phyloP scores from a whole-genome alignment of 257 asterid genomes.

The Thymus mandschuricus region DNA sequence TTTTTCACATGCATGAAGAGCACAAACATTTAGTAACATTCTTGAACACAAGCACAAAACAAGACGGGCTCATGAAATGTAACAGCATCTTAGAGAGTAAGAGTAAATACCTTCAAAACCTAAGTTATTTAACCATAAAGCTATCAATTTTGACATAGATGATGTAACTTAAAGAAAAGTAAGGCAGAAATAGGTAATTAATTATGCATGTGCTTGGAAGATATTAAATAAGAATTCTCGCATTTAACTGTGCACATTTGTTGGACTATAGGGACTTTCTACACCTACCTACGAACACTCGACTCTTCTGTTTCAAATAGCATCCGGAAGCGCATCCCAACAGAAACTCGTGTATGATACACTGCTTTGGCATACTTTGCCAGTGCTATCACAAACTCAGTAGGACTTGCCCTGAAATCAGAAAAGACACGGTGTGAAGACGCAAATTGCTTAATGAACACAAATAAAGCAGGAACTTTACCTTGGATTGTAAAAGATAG shows the following conservation, averaged over 20 bases:
- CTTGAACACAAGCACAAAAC: neutral
- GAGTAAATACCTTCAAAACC: neutral
- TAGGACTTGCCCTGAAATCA: slow-evolving; percentile 76
- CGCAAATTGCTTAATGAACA: neutral
- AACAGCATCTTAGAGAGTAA: slow-evolving; percentile 18
- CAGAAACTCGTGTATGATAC: slow-evolving; percentile 84
- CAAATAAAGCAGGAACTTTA: slow-evolving; percentile 30
- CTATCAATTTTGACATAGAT: neutral
- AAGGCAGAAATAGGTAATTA: neutral
- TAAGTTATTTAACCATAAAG: neutral
- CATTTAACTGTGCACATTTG: neutral
- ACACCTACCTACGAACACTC: slow-evolving; percentile 84
- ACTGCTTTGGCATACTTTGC: slow-evolving; percentile 86
- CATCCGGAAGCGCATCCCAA: slow-evolving; percentile 97
- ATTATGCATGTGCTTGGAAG: slow-evolving; percentile 11
- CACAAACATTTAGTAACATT: neutral
- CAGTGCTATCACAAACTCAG: slow-evolving; percentile 87
- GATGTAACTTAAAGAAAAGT: neutral
- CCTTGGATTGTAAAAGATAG: slow-evolving; percentile 90
- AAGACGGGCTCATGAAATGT: neutral
- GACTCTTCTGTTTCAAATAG: slow-evolving; percentile 94
- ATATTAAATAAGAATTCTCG: neutral
- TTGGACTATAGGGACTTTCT: slow-evolving; percentile 12
- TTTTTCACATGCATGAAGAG: slow-evolving; percentile 12
- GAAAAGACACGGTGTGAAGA: slow-evolving; percentile 15